A percentile compares a stretch with the other conserved stretches of the same genome.
Conservation (phyloP, 2,329 filamentous ascomycete genomes). For the Pseudophaeomoniella oleicola region DNA sequence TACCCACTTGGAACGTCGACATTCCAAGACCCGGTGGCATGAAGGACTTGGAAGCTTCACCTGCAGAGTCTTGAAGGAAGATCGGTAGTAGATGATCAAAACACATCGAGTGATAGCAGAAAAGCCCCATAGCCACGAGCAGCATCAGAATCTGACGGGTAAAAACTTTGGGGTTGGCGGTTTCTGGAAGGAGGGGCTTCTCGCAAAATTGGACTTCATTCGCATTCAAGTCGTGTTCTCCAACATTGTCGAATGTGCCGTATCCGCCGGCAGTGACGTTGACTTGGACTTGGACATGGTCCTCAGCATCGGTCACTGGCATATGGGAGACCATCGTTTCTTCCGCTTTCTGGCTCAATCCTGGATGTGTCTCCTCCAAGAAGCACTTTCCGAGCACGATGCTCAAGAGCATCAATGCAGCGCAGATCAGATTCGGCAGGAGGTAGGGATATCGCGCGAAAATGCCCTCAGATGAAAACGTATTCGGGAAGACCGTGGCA, state of each 20-base stretch:
- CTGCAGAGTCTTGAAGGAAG: constrained; percentile 62
- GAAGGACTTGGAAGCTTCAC: constrained; percentile 26
- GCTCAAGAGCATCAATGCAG: constrained; percentile 58
- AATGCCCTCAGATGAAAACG: constrained; percentile 52
- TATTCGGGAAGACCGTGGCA: constrained; percentile 53
- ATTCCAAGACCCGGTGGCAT: constrained; percentile 52
- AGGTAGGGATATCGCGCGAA: constrained; percentile 63
- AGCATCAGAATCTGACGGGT: constrained; percentile 57
- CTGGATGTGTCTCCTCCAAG: constrained; percentile 78
- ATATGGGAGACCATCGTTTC: not conserved
- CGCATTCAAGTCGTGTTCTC: constrained; percentile 38
- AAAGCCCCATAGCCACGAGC: constrained; percentile 70
- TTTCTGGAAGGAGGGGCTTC: constrained; percentile 20
- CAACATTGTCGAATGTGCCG: constrained; percentile 52
- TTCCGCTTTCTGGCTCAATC: constrained; percentile 45
- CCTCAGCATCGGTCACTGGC: not conserved
- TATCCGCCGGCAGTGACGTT: constrained; percentile 54
- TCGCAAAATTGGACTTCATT: constrained; percentile 29
- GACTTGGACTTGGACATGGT: not conserved
- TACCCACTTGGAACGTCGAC: constrained; percentile 49
- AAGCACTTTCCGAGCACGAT: constrained; percentile 68
- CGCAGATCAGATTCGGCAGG: constrained; percentile 77
- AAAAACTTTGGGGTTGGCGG: constrained; percentile 33
- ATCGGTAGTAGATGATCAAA: constrained; percentile 87
- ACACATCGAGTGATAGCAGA: constrained; percentile 90